Percentiles rank a stretch among this genome's conserved stretches.
Conservation (phyloP, 73 alveolate genomes). For the Diophrys appendiculata region DNA sequence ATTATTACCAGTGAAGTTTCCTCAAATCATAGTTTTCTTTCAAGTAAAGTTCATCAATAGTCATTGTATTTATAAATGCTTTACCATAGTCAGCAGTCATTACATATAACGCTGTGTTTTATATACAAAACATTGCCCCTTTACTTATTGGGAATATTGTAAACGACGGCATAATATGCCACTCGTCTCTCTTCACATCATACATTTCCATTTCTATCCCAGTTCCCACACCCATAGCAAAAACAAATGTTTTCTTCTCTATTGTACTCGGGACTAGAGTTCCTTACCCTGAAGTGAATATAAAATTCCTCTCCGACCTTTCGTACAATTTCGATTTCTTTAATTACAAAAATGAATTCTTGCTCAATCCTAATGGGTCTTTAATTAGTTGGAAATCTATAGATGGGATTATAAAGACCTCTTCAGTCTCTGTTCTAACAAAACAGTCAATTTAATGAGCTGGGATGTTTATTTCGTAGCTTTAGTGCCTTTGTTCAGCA, state of each 20-base stretch:
- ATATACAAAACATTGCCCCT: constrained; percentile 1
- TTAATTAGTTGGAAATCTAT: neutral
- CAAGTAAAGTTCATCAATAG: neutral
- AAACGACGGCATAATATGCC: neutral
- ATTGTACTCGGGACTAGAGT: neutral
- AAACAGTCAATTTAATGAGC: neutral
- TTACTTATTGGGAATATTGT: neutral
- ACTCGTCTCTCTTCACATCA: neutral
- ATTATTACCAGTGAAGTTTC: neutral
- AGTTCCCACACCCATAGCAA: constrained; percentile 2
- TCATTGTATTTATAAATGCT: neutral
- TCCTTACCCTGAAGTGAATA: neutral
- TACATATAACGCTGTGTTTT: constrained; percentile 1
- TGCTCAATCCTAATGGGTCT: neutral
- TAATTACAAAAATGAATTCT: neutral
- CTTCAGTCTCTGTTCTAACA: neutral
- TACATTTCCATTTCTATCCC: constrained; percentile 6
- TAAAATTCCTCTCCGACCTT: constrained; percentile 2
- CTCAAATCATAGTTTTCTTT: neutral
- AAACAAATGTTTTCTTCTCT: neutral
- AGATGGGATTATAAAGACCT: constrained; percentile 2
- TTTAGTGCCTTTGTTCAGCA: neutral
- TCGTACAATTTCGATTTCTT: neutral
- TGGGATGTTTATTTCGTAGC: neutral
- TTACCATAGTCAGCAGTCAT: neutral